A percentile compares a stretch with the other conserved stretches of the same genome.
Conservation (phyloP, 345 rosid species). For the Clarkia xantiana region DNA sequence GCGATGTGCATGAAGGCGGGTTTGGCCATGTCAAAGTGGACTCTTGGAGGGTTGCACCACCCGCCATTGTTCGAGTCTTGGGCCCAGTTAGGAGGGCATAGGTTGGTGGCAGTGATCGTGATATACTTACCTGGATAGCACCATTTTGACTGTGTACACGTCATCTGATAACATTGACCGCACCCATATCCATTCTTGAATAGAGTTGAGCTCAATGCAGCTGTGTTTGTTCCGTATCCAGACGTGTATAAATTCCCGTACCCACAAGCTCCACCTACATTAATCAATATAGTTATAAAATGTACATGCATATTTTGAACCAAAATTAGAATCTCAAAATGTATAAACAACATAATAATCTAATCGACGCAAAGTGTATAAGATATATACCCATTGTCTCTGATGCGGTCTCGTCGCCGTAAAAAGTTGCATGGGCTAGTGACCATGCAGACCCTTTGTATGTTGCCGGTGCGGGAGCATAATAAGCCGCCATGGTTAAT, state of each 20-base stretch:
- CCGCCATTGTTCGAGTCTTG: constrained; percentile 58
- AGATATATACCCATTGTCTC: constrained; percentile 37
- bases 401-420: constrained; percentile 50
- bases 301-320: too few relatives aligned
- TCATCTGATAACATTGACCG: constrained; percentile 67
- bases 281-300: background rate
- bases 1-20: constrained; percentile 83
- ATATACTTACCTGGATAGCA: constrained; percentile 28
- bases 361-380: too few relatives aligned
- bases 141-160: constrained; percentile 33
- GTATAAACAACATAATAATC: too few relatives aligned
- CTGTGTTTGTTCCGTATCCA: constrained; percentile 56
- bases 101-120: constrained; percentile 62
- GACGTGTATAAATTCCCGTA: constrained; percentile 47
- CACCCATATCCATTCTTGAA: constrained; percentile 62
- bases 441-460: constrained; percentile 38
- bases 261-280: constrained; percentile 75
- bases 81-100: constrained; percentile 70
- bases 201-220: constrained; percentile 50
- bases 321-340: too few relatives aligned
- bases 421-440: constrained; percentile 50
- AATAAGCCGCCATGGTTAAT: constrained; percentile 9
- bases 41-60: constrained; percentile 84
- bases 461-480: background rate
- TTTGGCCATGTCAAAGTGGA: constrained; percentile 70